Evolutionary conservation across 345 rosid species (phyloP).

Genomic region (Acer negundo): DNA sequence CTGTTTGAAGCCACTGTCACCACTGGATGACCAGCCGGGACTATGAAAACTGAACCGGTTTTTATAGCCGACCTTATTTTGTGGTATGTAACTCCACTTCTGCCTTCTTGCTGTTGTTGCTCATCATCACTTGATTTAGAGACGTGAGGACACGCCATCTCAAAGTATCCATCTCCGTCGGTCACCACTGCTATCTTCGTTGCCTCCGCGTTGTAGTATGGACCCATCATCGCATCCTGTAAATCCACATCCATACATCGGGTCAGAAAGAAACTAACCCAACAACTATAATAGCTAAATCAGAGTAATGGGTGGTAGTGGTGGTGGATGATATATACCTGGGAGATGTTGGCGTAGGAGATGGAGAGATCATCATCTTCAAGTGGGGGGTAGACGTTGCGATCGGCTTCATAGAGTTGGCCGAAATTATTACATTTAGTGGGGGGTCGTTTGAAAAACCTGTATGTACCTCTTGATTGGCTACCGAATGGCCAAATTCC

Average conservation of each 20-base stretch:
- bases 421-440: constrained; percentile 40
- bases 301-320: no score
- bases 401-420: constrained; percentile 30
- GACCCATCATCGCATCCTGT: constrained; percentile 45
- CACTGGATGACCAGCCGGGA: constrained; percentile 50
- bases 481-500: constrained; percentile 43
- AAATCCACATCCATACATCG: neutral
- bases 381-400: constrained; percentile 30
- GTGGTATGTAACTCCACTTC: constrained; percentile 12
- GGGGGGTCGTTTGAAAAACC: constrained; percentile 30
- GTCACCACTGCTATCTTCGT: constrained; percentile 33
- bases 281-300: no score
- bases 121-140: neutral
- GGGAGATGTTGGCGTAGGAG: constrained; percentile 37
- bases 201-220: constrained; percentile 45
- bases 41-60: constrained; percentile 27
- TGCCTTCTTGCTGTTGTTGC: neutral
- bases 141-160: constrained; percentile 52
- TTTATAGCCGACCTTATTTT: constrained; percentile 31
- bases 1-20: constrained; percentile 32
- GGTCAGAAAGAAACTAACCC: no score
- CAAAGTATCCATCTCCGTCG: constrained; percentile 40
- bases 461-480: constrained; percentile 27
- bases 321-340: constrained; percentile 23
- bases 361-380: constrained; percentile 29